A percentile compares a stretch with the other conserved stretches of the same genome.
phyloP scores from a whole-genome alignment of 305 asterid genomes.

The Fraxinus sp. region DNA sequence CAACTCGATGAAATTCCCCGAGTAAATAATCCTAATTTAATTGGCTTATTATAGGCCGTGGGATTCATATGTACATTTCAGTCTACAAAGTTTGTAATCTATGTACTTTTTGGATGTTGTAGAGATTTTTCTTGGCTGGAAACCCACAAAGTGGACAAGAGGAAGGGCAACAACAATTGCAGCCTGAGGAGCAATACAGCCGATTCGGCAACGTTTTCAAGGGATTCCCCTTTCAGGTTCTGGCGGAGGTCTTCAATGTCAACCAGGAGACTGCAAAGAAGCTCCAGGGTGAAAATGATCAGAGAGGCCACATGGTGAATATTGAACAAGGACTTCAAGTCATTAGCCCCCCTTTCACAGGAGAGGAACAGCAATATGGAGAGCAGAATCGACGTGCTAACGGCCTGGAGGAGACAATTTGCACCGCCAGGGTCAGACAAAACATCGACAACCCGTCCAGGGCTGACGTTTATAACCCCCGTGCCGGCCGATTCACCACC shows the following conservation, averaged over 20 bases:
- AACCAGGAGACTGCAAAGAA: conserved; percentile 54
- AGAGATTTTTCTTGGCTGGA: conserved; percentile 66
- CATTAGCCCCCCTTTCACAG: conserved; percentile 36
- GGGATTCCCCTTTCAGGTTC: conserved; percentile 32
- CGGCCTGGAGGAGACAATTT: conserved; percentile 42
- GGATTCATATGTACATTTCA: background rate
- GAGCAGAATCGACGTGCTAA: conserved; percentile 11
- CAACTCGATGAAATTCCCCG: conserved; percentile 58
- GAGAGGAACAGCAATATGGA: conserved; percentile 4
- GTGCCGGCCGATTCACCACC: conserved; percentile 63
- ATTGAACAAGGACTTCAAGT: conserved; percentile 43
- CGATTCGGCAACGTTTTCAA: conserved; percentile 45
- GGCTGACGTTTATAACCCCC: conserved; percentile 68
- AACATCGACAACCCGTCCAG: conserved; percentile 56
- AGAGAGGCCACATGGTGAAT: conserved; percentile 53
- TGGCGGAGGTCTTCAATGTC: conserved; percentile 46
- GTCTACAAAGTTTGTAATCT: background rate
- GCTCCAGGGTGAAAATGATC: conserved; percentile 42
- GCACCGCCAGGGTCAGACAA: conserved; percentile 48
- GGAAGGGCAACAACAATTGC: conserved; percentile 3
- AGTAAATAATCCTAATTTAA: conserved; percentile 26
- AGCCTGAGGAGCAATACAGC: conserved; percentile 13
- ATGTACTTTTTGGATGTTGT: background rate
- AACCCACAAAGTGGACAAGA: conserved; percentile 29
- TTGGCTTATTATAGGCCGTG: background rate